These are phyloP conservation scores for Cladophialophora exuberans DNA, from an alignment of 2,329 filamentous ascomycete genomes.

Conservation along the genomic window DNA sequence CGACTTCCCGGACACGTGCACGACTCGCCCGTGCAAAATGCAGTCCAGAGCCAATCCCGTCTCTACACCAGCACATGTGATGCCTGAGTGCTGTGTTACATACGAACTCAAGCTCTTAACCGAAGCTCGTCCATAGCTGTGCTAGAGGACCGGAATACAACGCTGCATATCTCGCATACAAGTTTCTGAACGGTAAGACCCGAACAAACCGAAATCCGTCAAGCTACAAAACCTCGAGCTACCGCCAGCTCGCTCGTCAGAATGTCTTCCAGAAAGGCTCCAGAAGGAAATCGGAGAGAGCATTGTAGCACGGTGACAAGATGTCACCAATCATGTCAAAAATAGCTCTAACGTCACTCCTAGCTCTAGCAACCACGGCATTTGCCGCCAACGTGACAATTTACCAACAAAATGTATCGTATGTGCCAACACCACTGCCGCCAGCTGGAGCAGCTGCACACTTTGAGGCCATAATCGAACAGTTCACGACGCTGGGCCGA, in stretches of 20 bases:
- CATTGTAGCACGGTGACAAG: too few species aligned
- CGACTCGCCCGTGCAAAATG: too few species aligned
- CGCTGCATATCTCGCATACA: too few species aligned
- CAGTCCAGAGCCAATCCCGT: conserved; percentile 8
- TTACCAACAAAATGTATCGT: conserved; percentile 32
- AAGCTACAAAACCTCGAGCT: conserved; percentile 1
- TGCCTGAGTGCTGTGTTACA: too few species aligned
- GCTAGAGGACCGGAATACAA: too few species aligned
- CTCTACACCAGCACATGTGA: conserved; percentile 8
- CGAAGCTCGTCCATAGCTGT: too few species aligned
- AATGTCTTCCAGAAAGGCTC: too few species aligned
- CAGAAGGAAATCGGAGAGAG: too few species aligned
- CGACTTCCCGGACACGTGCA: too few species aligned
- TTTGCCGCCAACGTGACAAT: conserved; percentile 28
- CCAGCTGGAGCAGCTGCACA: conserved; percentile 32
- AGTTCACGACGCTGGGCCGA: conserved; percentile 50
- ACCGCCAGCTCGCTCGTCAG: background rate
- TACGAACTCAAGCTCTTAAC: too few species aligned
- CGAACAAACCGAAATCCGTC: too few species aligned
- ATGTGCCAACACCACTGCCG: conserved; percentile 33
- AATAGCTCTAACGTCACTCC: background rate
- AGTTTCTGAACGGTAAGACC: too few species aligned
- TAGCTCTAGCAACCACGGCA: conserved; percentile 11
- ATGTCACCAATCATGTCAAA: background rate
- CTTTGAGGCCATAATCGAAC: conserved; percentile 39